Conservation (phyloP, 352 stramenopile species). For the Phytophthora podocarpi region DNA sequence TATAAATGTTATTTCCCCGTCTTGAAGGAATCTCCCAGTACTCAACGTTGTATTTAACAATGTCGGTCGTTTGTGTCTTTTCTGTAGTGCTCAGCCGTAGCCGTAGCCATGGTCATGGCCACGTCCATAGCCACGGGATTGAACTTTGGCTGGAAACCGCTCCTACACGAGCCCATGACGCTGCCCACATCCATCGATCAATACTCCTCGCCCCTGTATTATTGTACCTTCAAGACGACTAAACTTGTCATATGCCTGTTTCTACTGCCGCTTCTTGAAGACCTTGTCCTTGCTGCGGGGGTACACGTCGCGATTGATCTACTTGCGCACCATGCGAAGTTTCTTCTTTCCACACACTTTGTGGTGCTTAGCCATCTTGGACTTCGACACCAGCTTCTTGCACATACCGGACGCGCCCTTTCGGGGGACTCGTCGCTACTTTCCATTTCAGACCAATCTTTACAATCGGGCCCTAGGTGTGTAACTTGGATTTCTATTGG, state of each 20-base stretch:
- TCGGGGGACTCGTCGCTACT: no score
- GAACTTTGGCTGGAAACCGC: no score
- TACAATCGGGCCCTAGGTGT: neutral
- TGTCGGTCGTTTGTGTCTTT: no score
- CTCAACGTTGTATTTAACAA: neutral
- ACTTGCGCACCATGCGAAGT: neutral
- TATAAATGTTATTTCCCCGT: no score
- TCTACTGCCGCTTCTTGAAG: neutral
- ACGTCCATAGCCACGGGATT: no score
- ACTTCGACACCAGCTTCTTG: conserved; percentile 3
- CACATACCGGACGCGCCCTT: neutral
- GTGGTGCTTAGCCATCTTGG: conserved; percentile 7
- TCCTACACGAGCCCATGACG: no score
- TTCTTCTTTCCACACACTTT: conserved; percentile 7
- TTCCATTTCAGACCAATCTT: neutral
- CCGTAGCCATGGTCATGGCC: no score
- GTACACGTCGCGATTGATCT: conserved; percentile 3
- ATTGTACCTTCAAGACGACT: neutral
- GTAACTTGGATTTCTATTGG: neutral
- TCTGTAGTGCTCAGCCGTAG: no score
- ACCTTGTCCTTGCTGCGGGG: neutral
- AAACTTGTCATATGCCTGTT: neutral
- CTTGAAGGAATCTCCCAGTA: no score
- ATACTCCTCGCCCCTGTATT: no score
- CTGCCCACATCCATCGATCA: no score